Conservation (phyloP, 1,284 basidiomycete species). For the Moesziomyces aphidis region DNA sequence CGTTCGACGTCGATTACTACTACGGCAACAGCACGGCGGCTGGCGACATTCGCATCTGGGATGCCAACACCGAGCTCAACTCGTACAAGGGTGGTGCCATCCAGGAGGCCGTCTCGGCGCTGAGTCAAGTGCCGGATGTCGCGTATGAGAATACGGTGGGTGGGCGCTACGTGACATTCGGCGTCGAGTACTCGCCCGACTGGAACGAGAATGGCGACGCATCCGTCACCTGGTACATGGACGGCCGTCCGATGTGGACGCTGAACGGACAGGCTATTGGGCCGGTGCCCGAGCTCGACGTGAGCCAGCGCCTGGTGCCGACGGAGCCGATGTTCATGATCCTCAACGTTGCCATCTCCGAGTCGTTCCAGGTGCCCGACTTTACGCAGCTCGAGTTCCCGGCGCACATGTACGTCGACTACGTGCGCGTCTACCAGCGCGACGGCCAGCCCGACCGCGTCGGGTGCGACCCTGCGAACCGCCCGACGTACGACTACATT, state of each 20-base stretch:
- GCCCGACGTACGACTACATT: constrained; percentile 66
- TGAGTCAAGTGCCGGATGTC: constrained; percentile 54
- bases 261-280: constrained; percentile 48
- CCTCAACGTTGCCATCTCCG: constrained; percentile 64
- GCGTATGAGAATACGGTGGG: constrained; percentile 47
- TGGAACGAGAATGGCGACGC: constrained; percentile 57
- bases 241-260: constrained; percentile 62
- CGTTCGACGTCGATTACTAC: constrained; percentile 63
- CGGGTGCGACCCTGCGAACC: constrained; percentile 62
- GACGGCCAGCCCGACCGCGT: constrained; percentile 66
- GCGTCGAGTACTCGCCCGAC: constrained; percentile 66
- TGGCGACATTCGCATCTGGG: constrained; percentile 52
- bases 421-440: constrained; percentile 70
- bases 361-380: constrained; percentile 70
- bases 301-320: constrained; percentile 56
- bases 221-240: constrained; percentile 62
- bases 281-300: constrained; percentile 46
- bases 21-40: constrained; percentile 47
- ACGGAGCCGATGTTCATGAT: constrained; percentile 62
- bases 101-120: constrained; percentile 66
- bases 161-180: constrained; percentile 56
- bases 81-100: constrained; percentile 62
- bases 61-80: constrained; percentile 54
- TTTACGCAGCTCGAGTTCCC: constrained; percentile 69
- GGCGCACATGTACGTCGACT: constrained; percentile 69